Conservation (phyloP, 2,329 filamentous ascomycete species). For the Colletotrichum coccodes region DNA sequence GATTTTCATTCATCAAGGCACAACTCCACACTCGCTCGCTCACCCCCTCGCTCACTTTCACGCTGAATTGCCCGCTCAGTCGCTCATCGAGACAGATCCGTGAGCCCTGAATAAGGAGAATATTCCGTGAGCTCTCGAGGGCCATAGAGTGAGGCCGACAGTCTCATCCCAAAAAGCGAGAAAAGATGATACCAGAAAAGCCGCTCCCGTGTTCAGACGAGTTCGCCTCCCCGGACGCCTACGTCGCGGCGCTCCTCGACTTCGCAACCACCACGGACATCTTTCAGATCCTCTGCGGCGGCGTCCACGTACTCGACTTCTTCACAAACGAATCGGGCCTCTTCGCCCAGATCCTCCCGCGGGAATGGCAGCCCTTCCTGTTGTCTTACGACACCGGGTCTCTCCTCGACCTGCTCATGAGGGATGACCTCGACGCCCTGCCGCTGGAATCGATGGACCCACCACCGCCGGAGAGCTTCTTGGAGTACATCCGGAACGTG, state of each 20-base stretch:
- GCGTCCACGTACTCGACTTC: constrained; percentile 97
- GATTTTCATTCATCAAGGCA: constrained; percentile 7
- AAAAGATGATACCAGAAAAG: constrained; percentile 58
- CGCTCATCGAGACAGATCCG: background rate
- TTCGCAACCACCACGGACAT: constrained; percentile 80
- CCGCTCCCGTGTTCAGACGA: constrained; percentile 76
- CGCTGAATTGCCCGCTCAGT: background rate
- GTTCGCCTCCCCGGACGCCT: constrained; percentile 79
- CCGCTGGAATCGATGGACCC: constrained; percentile 37
- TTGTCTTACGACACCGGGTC: constrained; percentile 75
- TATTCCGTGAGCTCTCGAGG: background rate
- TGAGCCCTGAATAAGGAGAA: too few relatives aligned
- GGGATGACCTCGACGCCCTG: constrained; percentile 71
- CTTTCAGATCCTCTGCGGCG: constrained; percentile 91
- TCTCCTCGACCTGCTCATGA: constrained; percentile 83
- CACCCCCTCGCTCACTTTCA: background rate
- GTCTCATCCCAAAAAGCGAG: background rate
- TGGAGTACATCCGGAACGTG: constrained; percentile 79
- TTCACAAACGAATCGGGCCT: constrained; percentile 87
- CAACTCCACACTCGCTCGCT: constrained; percentile 5
- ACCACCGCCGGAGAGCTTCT: constrained; percentile 64
- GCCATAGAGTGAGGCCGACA: background rate
- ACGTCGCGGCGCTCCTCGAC: constrained; percentile 79
- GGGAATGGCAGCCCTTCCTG: constrained; percentile 86
- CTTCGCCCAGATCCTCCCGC: constrained; percentile 80